phyloP scores from a whole-genome alignment of 2,329 filamentous ascomycete species.

The Lomentospora prolificans region DNA sequence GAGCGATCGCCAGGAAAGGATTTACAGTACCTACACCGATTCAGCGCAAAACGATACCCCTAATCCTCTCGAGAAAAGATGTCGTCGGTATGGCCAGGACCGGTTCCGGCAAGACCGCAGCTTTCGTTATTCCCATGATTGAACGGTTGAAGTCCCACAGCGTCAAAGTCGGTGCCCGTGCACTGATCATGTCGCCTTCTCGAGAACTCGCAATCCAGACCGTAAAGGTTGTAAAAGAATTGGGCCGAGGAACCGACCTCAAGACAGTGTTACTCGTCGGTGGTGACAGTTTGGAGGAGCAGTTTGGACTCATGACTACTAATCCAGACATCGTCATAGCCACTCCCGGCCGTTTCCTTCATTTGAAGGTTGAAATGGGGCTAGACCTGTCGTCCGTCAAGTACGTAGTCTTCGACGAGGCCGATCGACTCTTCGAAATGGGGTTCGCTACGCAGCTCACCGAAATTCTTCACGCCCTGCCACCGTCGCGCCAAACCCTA shows the following conservation, averaged over 20 bases:
- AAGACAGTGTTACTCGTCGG: conserved; percentile 86
- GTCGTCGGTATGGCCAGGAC: conserved; percentile 99
- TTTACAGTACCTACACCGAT: conserved; percentile 96
- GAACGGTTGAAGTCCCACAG: conserved; percentile 85
- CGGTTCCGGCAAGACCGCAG: conserved; percentile 96
- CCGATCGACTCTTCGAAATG: conserved; percentile 96
- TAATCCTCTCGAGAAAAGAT: conserved; percentile 82
- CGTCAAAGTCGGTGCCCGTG: conserved; percentile 74
- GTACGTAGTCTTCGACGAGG: conserved; percentile 97
- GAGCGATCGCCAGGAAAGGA: conserved; percentile 86
- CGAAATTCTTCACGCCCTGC: conserved; percentile 85
- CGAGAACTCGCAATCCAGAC: conserved; percentile 93
- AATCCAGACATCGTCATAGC: conserved; percentile 98
- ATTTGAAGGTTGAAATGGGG: conserved; percentile 94
- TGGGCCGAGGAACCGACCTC: conserved; percentile 81
- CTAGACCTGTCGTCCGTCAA: conserved; percentile 82
- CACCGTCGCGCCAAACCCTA: conserved; percentile 75
- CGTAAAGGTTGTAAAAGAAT: conserved; percentile 90
- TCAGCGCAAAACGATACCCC: conserved; percentile 89
- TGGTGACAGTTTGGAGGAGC: conserved; percentile 91
- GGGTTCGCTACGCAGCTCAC: conserved; percentile 89
- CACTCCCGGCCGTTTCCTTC: conserved; percentile 89
- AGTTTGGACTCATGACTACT: conserved; percentile 82
- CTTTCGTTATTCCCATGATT: conserved; percentile 97
- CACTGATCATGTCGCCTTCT: conserved; percentile 82